phyloP scores from a whole-genome alignment of 108 stramenopile species.

The Phaeodactylum tricornutum region DNA sequence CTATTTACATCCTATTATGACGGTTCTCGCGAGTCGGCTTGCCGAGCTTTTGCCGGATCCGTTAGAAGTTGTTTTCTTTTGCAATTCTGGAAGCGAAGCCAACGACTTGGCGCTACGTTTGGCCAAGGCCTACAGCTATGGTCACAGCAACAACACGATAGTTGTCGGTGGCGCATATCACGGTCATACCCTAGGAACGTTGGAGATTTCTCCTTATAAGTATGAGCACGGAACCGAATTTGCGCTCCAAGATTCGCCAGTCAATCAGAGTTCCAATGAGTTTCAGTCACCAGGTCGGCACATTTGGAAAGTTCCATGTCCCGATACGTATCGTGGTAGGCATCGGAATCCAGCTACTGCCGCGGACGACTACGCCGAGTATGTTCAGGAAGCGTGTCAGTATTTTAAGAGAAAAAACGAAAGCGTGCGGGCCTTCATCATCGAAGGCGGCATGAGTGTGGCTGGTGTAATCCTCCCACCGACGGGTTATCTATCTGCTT shows the following conservation, averaged over 20 bases:
- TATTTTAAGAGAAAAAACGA: constrained; percentile 28
- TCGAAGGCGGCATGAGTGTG: constrained; percentile 87
- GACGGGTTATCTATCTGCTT: constrained; percentile 45
- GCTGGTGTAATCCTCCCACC: constrained; percentile 89
- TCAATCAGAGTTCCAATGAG: constrained; percentile 3
- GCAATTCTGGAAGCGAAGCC: constrained; percentile 93
- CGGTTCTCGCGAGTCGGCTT: constrained; percentile 39
- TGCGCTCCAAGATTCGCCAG: constrained; percentile 1
- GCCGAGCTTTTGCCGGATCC: constrained; percentile 42
- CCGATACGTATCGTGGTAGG: constrained; percentile 77
- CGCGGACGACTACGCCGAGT: constrained; percentile 42
- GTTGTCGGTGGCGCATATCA: constrained; percentile 87
- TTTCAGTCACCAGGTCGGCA: constrained; percentile 24
- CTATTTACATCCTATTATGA: constrained; percentile 84
- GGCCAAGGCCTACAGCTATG: constrained; percentile 54
- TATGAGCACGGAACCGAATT: constrained; percentile 59
- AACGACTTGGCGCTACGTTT: constrained; percentile 95
- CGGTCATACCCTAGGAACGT: constrained; percentile 75
- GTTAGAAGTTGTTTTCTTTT: constrained; percentile 80
- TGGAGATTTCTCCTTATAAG: constrained; percentile 92
- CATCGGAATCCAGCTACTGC: constrained; percentile 34
- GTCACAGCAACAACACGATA: constrained; percentile 39
- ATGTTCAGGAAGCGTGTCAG: constrained; percentile 59
- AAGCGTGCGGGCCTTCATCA: constrained; percentile 70
- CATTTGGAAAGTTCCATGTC: constrained; percentile 74